phyloP scores from a whole-genome alignment of 805 yeast genomes.

The Kodamaea leandrae region DNA sequence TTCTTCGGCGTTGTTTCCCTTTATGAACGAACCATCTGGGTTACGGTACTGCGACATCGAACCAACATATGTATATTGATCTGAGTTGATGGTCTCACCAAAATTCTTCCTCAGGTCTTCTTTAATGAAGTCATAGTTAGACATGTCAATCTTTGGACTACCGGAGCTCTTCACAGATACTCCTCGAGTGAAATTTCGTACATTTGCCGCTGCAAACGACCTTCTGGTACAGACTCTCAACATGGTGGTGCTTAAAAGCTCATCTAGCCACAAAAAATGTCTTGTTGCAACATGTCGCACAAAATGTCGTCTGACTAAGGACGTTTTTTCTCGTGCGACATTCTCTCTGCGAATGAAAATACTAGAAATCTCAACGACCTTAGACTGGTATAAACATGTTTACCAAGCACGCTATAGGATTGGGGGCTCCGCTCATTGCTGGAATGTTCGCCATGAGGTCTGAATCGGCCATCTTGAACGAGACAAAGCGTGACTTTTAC shows the following conservation, averaged over 20 bases:
- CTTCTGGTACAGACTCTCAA: not conserved
- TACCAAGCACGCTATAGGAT: slow-evolving; percentile 6
- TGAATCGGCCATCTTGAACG: slow-evolving; percentile 10
- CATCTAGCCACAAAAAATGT: slow-evolving; percentile 1
- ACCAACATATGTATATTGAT: slow-evolving; percentile 1
- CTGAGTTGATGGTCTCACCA: slow-evolving; percentile 7
- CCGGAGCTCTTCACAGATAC: no score
- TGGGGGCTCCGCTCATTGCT: slow-evolving; percentile 4
- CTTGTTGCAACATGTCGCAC: no score
- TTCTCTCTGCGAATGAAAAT: slow-evolving; percentile 7
- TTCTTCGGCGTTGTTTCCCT: slow-evolving; percentile 46
- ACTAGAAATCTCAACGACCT: slow-evolving; percentile 6
- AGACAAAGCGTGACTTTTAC: slow-evolving; percentile 43
- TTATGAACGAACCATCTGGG: slow-evolving; percentile 38
- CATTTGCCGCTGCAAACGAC: not conserved
- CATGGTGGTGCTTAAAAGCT: not conserved
- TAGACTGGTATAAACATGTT: slow-evolving; percentile 8
- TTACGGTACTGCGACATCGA: slow-evolving; percentile 35
- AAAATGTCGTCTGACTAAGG: no score
- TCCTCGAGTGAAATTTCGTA: not conserved
- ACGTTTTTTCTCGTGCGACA: slow-evolving; percentile 6
- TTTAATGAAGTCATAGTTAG: slow-evolving; percentile 6
- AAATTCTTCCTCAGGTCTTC: slow-evolving; percentile 5
- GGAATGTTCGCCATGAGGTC: slow-evolving; percentile 1
- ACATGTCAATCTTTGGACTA: slow-evolving; percentile 5